Evolutionary conservation across 768 basidiomycete species (phyloP), one percentile per base, ranked within the genome.

Genomic region (Naganishia vaughanmartiniae): DNA sequence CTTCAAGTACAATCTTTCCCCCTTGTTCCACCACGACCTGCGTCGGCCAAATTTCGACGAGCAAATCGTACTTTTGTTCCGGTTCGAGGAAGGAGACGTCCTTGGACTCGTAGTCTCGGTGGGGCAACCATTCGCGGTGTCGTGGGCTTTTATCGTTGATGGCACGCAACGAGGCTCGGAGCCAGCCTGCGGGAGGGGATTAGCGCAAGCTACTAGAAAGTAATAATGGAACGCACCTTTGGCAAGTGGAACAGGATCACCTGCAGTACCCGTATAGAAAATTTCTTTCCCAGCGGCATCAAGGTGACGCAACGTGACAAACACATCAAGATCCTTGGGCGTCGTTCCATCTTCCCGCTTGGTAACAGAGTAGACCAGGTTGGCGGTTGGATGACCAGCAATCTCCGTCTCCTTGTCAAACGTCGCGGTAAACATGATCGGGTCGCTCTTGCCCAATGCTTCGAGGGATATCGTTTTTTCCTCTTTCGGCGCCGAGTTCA

Each of bases 21-120:
- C 77, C 77, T 1, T 48, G 24, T 17, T 58, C 42, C 21, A 77
- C 67, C 30, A 78, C 74, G 24, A 73, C 70, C 33, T 65, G 66
- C 12, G 77, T 77, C 34, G 77, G 77, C 77, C 77, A 78, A 31
- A 78, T 55, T 69, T 78, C 77, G 55, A 78, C 74, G 34, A 72
- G 56, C 46, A 75, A 28, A 14, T 58, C 58, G 70, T 76, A 75
- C 19, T 30, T 58, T 42, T 60, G 36, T 6, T 71, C 66, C 0
- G 74, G 68, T 54, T 74, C 42, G 45, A 77, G 70, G 67, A 36
- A 70, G 7, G 51, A 36, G 17, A 73, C 73, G 46, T 76, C 75
- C n/a, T 67, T 72, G 0, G 45, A 65, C n/a, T 33, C 36, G 72
- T 78, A 78, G 21, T 74, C 54, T 36, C 77, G 71, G 70, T 73